Evolutionary conservation across 768 basidiomycete genomes (phyloP).

Genomic region (Leccinum imitatum): DNA sequence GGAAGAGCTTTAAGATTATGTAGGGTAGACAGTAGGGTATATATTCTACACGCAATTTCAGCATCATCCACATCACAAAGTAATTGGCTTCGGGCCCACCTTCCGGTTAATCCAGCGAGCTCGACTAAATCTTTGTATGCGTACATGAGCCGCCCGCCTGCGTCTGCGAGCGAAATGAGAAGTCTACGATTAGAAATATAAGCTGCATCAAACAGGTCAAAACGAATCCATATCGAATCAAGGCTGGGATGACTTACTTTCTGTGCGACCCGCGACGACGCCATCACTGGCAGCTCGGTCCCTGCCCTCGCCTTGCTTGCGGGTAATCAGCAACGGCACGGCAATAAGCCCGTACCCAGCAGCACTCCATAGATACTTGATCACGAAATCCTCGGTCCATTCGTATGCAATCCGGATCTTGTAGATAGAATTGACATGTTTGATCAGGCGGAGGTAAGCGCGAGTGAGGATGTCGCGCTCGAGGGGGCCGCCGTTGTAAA

Average conservation of each 20-base stretch:
- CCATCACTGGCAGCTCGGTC: slow-evolving; percentile 22
- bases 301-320: slow-evolving; percentile 27
- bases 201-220: slow-evolving; percentile 37
- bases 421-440: slow-evolving; percentile 90
- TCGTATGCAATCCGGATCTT: slow-evolving; percentile 92
- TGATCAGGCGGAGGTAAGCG: slow-evolving; percentile 78
- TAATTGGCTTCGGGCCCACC: slow-evolving; percentile 11
- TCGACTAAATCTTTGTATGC: slow-evolving; percentile 95
- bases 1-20: slow-evolving; percentile 67
- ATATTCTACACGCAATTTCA: slow-evolving; percentile 52
- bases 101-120: slow-evolving; percentile 88
- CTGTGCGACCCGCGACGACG: slow-evolving; percentile 49
- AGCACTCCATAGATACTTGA: slow-evolving; percentile 90
- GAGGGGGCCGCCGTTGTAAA: slow-evolving; percentile 85
- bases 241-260: slow-evolving; percentile 35
- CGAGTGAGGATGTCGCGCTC: slow-evolving; percentile 80
- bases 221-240: neutral
- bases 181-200: slow-evolving; percentile 94
- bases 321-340: slow-evolving; percentile 80
- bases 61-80: neutral
- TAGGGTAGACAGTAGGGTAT: slow-evolving; percentile 81
- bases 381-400: slow-evolving; percentile 97
- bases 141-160: slow-evolving; percentile 94
- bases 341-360: slow-evolving; percentile 88
- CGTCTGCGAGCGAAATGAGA: slow-evolving; percentile 92